Percentiles rank a stretch among this genome's conserved stretches.
phyloP scores from a whole-genome alignment of 768 basidiomycete species.

The Naematelia encephala region DNA sequence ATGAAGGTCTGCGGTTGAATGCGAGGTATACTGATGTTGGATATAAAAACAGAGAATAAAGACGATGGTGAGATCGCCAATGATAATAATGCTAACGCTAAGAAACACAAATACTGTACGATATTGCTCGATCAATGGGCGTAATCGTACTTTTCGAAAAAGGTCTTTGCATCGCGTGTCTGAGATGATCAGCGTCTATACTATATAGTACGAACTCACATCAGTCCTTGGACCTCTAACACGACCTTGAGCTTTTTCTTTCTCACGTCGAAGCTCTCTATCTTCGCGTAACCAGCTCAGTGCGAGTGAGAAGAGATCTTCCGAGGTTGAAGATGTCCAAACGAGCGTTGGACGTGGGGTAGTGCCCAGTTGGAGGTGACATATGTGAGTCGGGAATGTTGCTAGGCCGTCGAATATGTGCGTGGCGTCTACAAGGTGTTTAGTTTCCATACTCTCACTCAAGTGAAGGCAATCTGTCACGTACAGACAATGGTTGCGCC shows the following conservation, averaged over 20 bases:
- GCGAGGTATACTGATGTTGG: slow-evolving; percentile 9
- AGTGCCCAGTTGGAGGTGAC: slow-evolving; percentile 83
- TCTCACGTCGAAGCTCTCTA: slow-evolving; percentile 55
- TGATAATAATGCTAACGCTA: neutral
- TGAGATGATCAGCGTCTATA: slow-evolving; percentile 13
- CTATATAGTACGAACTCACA: too few relatives aligned
- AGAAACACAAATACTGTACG: neutral
- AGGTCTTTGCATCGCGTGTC: slow-evolving; percentile 49
- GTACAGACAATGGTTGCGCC: slow-evolving; percentile 82
- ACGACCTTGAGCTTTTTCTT: slow-evolving; percentile 59
- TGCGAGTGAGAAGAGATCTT: slow-evolving; percentile 66
- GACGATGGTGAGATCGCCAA: neutral
- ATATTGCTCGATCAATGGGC: slow-evolving; percentile 12
- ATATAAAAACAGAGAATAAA: neutral
- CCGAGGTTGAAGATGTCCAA: slow-evolving; percentile 61
- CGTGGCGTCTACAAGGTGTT: slow-evolving; percentile 92
- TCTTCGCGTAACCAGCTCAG: slow-evolving; percentile 86
- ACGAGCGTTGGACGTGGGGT: slow-evolving; percentile 59
- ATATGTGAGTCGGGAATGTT: slow-evolving; percentile 87
- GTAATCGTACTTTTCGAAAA: slow-evolving; percentile 52
- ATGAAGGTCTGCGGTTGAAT: neutral
- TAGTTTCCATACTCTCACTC: too few relatives aligned
- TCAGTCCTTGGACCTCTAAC: slow-evolving; percentile 52
- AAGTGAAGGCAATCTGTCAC: too few relatives aligned
- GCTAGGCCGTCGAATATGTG: slow-evolving; percentile 94